Percentiles rank a stretch among this genome's conserved stretches.
Evolutionary conservation across 495 filamentous ascomycete species (phyloP).

Genomic region (Hypoxylon subgilvum): DNA sequence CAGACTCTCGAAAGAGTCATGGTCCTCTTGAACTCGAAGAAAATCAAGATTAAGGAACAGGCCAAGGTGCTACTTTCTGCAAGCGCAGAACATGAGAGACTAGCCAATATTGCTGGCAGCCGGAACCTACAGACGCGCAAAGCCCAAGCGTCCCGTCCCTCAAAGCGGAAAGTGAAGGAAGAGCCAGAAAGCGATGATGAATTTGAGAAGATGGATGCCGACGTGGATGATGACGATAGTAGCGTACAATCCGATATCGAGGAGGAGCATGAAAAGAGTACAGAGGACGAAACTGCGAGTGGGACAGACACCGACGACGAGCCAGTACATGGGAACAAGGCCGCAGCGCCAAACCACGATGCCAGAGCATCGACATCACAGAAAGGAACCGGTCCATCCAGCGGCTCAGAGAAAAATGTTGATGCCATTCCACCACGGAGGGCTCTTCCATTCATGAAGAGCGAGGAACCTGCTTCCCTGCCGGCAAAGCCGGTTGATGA

Average conservation of each 20-base stretch:
- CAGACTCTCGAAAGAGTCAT: slow-evolving; percentile 74
- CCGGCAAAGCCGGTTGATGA: slow-evolving; percentile 35
- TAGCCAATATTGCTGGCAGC: slow-evolving; percentile 26
- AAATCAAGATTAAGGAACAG: slow-evolving; percentile 87
- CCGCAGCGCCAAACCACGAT: slow-evolving; percentile 11
- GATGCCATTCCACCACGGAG: slow-evolving; percentile 31
- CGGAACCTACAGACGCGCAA: slow-evolving; percentile 23
- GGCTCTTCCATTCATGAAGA: slow-evolving; percentile 44
- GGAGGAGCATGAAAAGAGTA: slow-evolving; percentile 49
- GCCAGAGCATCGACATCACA: slow-evolving; percentile 31
- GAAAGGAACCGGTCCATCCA: slow-evolving; percentile 22
- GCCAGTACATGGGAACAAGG: slow-evolving; percentile 32
- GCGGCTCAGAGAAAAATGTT: slow-evolving; percentile 18
- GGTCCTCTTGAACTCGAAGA: slow-evolving; percentile 81
- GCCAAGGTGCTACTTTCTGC: slow-evolving; percentile 70
- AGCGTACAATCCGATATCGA: slow-evolving; percentile 24
- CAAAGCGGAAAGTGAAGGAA: slow-evolving; percentile 61
- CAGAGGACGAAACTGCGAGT: slow-evolving; percentile 50
- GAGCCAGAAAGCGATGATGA: slow-evolving; percentile 52
- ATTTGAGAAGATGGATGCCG: slow-evolving; percentile 67
- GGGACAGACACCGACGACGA: slow-evolving; percentile 54
- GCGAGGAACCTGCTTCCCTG: slow-evolving; percentile 30
- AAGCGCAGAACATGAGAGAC: slow-evolving; percentile 58
- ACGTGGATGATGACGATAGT: slow-evolving; percentile 37
- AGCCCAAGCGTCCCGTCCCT: slow-evolving; percentile 44